Conservation (phyloP, 306 rosid species). For the Vigna radiata region DNA sequence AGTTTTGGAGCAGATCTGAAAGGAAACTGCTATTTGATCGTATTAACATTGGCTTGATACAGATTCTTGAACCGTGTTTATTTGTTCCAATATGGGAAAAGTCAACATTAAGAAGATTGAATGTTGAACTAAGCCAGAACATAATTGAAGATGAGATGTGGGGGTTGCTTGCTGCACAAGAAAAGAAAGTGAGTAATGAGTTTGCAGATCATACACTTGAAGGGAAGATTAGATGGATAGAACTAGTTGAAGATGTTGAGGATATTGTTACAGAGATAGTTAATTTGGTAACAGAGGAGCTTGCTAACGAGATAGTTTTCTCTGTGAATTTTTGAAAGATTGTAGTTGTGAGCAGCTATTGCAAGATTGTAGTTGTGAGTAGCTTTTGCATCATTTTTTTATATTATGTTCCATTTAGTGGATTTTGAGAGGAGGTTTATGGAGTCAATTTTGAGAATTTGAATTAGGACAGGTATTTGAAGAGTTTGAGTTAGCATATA, state of each 20-base stretch:
- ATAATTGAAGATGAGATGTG: conserved; percentile 79
- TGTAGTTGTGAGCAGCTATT: conserved; percentile 30
- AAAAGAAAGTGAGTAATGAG: conserved; percentile 58
- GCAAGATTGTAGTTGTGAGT: conserved; percentile 25
- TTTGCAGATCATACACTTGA: conserved; percentile 49
- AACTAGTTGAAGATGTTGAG: conserved; percentile 69
- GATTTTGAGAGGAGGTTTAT: conserved; percentile 23
- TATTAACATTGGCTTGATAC: conserved; percentile 62
- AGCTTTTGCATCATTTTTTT: conserved; percentile 9
- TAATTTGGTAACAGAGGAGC: conserved; percentile 67
- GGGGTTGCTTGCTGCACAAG: conserved; percentile 64
- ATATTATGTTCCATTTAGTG: not conserved
- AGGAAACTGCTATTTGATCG: conserved; percentile 83
- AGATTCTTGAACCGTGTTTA: conserved; percentile 61
- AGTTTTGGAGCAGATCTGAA: conserved; percentile 76
- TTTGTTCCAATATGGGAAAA: conserved; percentile 62
- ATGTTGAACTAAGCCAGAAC: conserved; percentile 44
- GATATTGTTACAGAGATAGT: conserved; percentile 68
- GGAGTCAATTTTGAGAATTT: conserved; percentile 32
- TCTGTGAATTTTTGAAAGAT: conserved; percentile 48
- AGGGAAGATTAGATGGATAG: conserved; percentile 65
- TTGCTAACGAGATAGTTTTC: conserved; percentile 64
- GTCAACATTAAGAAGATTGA: conserved; percentile 64
- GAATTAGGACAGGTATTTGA: conserved; percentile 30
- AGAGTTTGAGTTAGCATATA: conserved; percentile 39